Conservation (phyloP, 805 yeast genomes). For the Wickerhamiella qilinensis region DNA sequence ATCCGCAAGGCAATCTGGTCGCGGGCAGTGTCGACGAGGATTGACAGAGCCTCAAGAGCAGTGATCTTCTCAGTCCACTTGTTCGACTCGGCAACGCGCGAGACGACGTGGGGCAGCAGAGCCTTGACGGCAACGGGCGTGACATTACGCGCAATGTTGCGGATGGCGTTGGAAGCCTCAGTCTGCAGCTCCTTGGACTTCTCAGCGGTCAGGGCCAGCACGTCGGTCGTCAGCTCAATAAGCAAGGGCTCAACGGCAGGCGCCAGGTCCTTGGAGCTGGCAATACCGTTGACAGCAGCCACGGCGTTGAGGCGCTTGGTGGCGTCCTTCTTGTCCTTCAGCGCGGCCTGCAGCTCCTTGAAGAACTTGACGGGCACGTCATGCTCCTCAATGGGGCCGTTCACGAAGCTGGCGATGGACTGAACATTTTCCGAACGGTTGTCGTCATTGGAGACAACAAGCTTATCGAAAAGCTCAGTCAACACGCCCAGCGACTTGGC, state of each 20-base stretch:
- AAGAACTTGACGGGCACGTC: slow-evolving; percentile 90
- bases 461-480: slow-evolving; percentile 82
- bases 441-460: slow-evolving; percentile 71
- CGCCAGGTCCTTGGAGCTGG: slow-evolving; percentile 52
- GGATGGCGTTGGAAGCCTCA: slow-evolving; percentile 60
- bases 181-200: slow-evolving; percentile 63
- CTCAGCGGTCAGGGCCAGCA: slow-evolving; percentile 76
- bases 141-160: slow-evolving; percentile 61
- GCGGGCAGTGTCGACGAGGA: slow-evolving; percentile 86
- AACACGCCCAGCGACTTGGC: slow-evolving; percentile 45
- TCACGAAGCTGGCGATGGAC: slow-evolving; percentile 82
- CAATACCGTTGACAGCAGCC: slow-evolving; percentile 71
- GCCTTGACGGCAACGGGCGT: slow-evolving; percentile 91
- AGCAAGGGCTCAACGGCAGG: slow-evolving; percentile 95
- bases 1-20: slow-evolving; percentile 94
- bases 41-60: slow-evolving; percentile 67
- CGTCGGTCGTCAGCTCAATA: slow-evolving; percentile 55
- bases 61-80: slow-evolving; percentile 99
- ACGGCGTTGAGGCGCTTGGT: slow-evolving; percentile 58
- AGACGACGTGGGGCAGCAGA: slow-evolving; percentile 64
- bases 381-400: slow-evolving; percentile 95
- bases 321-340: slow-evolving; percentile 65
- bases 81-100: slow-evolving; percentile 44
- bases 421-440: slow-evolving; percentile 73
- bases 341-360: slow-evolving; percentile 53